Conservation (phyloP, 441 rosid species). For the Pelargonium citronellum region DNA sequence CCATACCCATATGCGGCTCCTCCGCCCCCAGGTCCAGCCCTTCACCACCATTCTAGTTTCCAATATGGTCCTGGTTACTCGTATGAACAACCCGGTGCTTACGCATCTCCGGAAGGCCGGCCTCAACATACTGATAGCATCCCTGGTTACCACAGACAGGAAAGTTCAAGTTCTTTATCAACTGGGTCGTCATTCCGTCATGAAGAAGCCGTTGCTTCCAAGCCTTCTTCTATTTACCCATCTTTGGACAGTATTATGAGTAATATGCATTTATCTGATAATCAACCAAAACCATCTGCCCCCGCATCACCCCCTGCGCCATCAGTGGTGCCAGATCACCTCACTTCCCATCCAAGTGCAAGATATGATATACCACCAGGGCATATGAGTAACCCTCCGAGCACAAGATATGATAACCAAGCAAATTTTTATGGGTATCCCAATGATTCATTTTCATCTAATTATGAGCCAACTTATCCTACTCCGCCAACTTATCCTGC, state of each 20-base stretch:
- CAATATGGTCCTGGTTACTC: conserved; percentile 37
- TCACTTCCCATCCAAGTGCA: conserved; percentile 19
- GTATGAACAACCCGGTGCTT: conserved; percentile 27
- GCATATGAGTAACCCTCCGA: conserved; percentile 25
- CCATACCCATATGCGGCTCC: conserved; percentile 4
- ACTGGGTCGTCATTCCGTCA: conserved; percentile 10
- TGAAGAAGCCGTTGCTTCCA: conserved; percentile 8
- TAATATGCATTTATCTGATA: conserved; percentile 39
- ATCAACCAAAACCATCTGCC: conserved; percentile 22
- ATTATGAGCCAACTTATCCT: conserved; percentile 36
- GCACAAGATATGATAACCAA: conserved; percentile 31
- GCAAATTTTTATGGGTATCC: conserved; percentile 53
- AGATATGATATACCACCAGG: background rate
- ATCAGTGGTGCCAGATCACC: conserved; percentile 22
- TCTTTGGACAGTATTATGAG: conserved; percentile 48
- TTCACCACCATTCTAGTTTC: conserved; percentile 43
- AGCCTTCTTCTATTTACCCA: conserved; percentile 42
- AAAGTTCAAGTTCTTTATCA: conserved; percentile 29
- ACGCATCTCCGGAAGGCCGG: conserved; percentile 6
- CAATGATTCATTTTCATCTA: conserved; percentile 51
- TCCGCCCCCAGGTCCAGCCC: conserved; percentile 18
- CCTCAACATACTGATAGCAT: conserved; percentile 33
- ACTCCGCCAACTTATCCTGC: conserved; percentile 12
- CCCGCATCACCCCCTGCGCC: conserved; percentile 42
- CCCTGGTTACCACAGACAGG: conserved; percentile 42